Percentiles rank a stretch among this genome's conserved stretches.
These are phyloP conservation scores for Leccinellum albellum DNA, from an alignment of 768 basidiomycete species.

Conservation along the genomic window DNA sequence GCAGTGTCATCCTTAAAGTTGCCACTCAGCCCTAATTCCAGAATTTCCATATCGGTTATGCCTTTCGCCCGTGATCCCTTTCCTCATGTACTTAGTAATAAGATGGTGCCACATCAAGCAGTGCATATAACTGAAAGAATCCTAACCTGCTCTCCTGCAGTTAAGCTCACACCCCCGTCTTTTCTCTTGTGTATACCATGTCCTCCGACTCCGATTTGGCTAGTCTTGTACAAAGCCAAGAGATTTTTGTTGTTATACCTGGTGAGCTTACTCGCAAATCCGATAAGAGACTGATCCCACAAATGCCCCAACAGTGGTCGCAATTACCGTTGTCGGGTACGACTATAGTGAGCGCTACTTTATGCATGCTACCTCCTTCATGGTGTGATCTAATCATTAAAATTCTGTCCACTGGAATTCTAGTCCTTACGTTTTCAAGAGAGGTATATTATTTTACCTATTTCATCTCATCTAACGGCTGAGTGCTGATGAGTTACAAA, in stretches of 20 bases:
- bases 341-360: conserved; percentile 10
- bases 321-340: conserved; percentile 7
- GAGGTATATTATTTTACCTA: conserved; percentile 6
- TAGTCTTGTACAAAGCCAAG: not conserved
- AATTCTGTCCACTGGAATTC: not conserved
- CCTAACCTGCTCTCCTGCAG: not conserved
- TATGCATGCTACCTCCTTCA: not conserved
- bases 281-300: not conserved
- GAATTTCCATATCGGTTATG: not conserved
- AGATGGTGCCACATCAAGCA: not conserved
- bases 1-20: no score
- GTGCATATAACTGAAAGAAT: not conserved
- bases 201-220: not conserved
- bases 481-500: not conserved
- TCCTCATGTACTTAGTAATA: not conserved
- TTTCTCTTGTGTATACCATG: not conserved
- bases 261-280: not conserved
- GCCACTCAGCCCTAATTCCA: not conserved
- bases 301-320: not conserved
- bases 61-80: not conserved
- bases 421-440: conserved; percentile 12
- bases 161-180: not conserved
- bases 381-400: not conserved
- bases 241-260: not conserved
- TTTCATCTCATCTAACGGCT: not conserved